Base-by-base conservation (phyloP, 2,329 filamentous ascomycete species). In the Beauveria sp. region DNA sequence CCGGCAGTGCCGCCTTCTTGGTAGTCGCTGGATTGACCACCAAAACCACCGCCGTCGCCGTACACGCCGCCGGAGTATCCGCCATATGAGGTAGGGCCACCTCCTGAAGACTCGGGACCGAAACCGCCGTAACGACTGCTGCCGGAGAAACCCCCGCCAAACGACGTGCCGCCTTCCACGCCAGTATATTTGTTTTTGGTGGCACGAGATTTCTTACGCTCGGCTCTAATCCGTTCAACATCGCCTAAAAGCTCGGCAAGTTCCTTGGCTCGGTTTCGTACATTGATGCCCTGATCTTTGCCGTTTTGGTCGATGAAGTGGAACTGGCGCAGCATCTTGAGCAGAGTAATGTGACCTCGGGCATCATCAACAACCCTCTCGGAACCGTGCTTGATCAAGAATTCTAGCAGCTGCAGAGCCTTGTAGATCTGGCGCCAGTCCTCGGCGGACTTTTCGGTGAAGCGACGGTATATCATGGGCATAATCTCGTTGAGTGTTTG, bases 401-500 rank as follows among this genome's bases (percentile, higher is more conserved):
- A 96, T 74, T 99, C 93, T 72, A 99, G 88, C 61, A 99, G 83
- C 81, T 97, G 94, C 26, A 99, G 86, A 10, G 91, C 89, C 81
- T 99, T 99, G 84, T 99, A 99, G 71, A 99, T 99, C 75, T 99
- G 94, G 67, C 94, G 86, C 94, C 94, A 99, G 77, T 99, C 94
- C 73, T 99, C 94, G 61, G 94, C 93, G 8, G 92, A 84, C 80
- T 99, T 99, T 74, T 99, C 94, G 63, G 94, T 99, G 76, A 99
- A 99, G 66, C 94, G 90, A 71, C 96, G 94, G 80, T 99, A 99
- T 72, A 99, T 96, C 91, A 99, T 94, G 66, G 94, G 94, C 94
- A 99, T 99, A 73, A 99, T 97, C 76, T 99, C 94, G 76, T 97
- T 97, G 61, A 99, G 86, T 57, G 92, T 85, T 85, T 96, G 92